Evolutionary conservation across 768 basidiomycete genomes (phyloP).

Genomic region (Coprinopsis sp.): DNA sequence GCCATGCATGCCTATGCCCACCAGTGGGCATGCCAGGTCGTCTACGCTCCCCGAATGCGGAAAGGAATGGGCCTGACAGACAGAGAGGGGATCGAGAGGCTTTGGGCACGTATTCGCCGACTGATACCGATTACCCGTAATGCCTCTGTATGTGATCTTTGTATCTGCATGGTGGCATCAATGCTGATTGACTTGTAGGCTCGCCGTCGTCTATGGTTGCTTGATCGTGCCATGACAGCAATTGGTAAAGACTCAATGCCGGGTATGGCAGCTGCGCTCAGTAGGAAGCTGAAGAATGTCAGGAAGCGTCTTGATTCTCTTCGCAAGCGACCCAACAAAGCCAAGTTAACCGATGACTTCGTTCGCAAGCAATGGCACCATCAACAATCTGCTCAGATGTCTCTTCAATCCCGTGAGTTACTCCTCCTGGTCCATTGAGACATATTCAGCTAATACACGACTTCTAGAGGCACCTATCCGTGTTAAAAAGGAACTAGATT

Average conservation of each 20-base stretch:
- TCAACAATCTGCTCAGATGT: too few species aligned
- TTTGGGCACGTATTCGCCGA: slow-evolving; percentile 30
- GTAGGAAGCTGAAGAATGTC: too few species aligned
- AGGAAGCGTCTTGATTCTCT: too few species aligned
- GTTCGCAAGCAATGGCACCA: too few species aligned
- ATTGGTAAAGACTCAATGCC: too few species aligned
- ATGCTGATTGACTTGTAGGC: slow-evolving; percentile 11
- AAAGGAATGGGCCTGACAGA: slow-evolving; percentile 25
- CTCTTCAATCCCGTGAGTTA: slow-evolving; percentile 23
- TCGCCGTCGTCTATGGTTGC: slow-evolving; percentile 27
- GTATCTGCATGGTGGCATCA: neutral
- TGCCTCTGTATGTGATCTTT: slow-evolving; percentile 23
- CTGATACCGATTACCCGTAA: slow-evolving; percentile 28
- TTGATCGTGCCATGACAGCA: too few species aligned
- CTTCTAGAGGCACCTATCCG: neutral
- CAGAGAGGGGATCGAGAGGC: slow-evolving; percentile 29
- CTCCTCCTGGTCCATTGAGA: neutral
- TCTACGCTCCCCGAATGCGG: slow-evolving; percentile 26
- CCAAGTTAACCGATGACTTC: too few species aligned
- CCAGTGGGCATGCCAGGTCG: slow-evolving; percentile 29
- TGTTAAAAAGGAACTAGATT: neutral
- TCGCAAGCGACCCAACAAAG: too few species aligned
- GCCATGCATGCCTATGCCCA: slow-evolving; percentile 32
- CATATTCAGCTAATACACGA: neutral
- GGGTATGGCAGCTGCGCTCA: too few species aligned